Evolutionary conservation across 345 rosid species (phyloP).

Genomic region (Mangifera indica): DNA sequence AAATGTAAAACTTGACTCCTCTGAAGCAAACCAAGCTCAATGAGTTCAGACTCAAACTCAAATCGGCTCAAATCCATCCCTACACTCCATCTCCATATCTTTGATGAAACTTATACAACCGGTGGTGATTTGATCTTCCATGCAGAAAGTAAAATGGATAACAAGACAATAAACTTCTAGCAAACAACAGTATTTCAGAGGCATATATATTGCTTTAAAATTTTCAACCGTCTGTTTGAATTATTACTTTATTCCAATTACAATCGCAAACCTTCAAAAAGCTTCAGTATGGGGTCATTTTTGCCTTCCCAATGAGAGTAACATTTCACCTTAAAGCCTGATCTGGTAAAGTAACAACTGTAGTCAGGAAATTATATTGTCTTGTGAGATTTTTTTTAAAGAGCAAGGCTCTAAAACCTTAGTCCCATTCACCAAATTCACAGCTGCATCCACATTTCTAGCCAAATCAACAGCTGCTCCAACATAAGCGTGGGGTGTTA

Average conservation of each 20-base stretch:
- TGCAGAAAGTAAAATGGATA: neutral
- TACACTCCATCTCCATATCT: too few species aligned
- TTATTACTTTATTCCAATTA: too few species aligned
- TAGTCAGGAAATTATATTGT: neutral
- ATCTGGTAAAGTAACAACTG: neutral
- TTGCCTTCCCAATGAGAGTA: neutral
- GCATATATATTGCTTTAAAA: conserved; percentile 2
- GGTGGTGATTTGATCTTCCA: too few species aligned
- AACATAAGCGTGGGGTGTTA: conserved; percentile 76
- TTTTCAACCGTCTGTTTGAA: conserved; percentile 14
- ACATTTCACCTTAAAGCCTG: neutral
- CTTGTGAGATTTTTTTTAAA: conserved; percentile 10
- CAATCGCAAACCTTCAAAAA: neutral
- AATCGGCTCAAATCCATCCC: too few species aligned
- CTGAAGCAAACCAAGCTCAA: too few species aligned
- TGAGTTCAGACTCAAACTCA: too few species aligned
- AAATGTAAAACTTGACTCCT: too few species aligned
- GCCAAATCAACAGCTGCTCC: conserved; percentile 81
- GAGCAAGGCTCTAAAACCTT: conserved; percentile 23
- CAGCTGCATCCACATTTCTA: conserved; percentile 40
- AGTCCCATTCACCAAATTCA: conserved; percentile 33
- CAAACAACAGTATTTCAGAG: neutral
- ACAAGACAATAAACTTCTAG: neutral
- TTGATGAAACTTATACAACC: too few species aligned
- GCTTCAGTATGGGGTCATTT: neutral